Base-by-base conservation (phyloP, 2,329 filamentous ascomycete genomes). In the Cladosporium sp. region DNA sequence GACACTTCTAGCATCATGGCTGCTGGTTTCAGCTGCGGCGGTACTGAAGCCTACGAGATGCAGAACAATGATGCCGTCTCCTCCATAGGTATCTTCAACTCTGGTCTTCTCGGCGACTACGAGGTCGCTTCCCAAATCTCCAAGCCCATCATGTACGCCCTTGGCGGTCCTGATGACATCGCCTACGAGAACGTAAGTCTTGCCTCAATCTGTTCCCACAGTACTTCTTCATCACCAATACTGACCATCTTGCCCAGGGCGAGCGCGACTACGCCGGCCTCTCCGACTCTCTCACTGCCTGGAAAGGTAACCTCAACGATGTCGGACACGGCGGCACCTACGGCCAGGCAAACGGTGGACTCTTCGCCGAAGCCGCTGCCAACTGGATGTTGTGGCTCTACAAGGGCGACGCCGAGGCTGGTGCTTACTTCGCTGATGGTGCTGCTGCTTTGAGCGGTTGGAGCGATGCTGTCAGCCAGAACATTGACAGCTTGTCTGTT, bases 281-380 rank as follows among this genome's bases (percentile, higher is more conserved):
- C 8, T 19, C 45, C 18, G 12, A 29, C 12, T 15, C 19, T 16
- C 38, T 50, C 8, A 38, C 47, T 7, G 40, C 38, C 7, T 50
- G 47, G 47, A 50, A 42, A 15, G 47, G 47, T 12, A 50, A 50
- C 47, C 38, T 50, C 30, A 22, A 50, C 30, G 29, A 25, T 19
- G 47, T 50, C 16, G 47, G 47, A 5, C 47, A 50, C 25, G 47
- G 47, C n/a, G 47, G 47, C 11, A 50, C 47, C 13, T 50, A 42
- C 22, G 33, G 30, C 15, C 27, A 50, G 38, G 18, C 47, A 4
- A 50, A 50, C 16, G 47, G 47, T 12, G 47, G 47, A 7, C 38
- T 43, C 29, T 50, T 20, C 25, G 47, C 38, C 20, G 33, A 42
- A 22, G 47, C 47, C 5, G 47, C 39, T 27, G 30, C 33, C 38